Evolutionary conservation across 495 filamentous ascomycete genomes (phyloP), one percentile per base, ranked within the genome.

Genomic region (Aspergillus bridgeri): DNA sequence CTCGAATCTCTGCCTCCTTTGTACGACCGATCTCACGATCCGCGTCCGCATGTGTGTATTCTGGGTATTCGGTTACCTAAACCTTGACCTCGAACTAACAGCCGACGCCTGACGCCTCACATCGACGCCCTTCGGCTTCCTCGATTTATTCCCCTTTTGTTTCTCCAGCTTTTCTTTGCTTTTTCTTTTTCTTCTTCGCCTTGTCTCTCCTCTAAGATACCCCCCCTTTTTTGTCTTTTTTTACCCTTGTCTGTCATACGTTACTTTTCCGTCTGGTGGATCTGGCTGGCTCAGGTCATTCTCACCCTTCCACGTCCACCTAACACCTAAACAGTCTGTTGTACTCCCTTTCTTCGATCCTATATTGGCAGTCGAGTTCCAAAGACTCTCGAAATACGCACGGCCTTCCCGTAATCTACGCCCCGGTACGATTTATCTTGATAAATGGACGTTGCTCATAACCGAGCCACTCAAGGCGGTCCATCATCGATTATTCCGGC

Each of bases 361-460:
- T 52, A 43, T 42, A 42, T 54, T 55, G 23, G 24, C 18, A 19
- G 43, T 50, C 18, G 49, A n/a, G 45, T 42, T 42, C 43, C 19
- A n/a, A 23, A 21, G 22, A 29, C 33, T 43, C 29, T 15, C 17
- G 21, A 45, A 25, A 1, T 22, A 4, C 23, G 27, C n/a, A 21
- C 29, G 24, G n/a, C 21, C 43, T 13, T 47, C 42, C 21, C 50
- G 50, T 42, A 59, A 23, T 5, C 53, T 19, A 60, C 53, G 11
- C 21, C 8, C 18, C 25, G 51, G 42, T 21, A 54, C 18, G 33
- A 44, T 45, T 51, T 51, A 23, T 55, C n/a, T 46, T 48, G 46
- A 57, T 70, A 65, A 56, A 68, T 74, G 69, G 69, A 72, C 60
- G 3, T 54, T 57, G 42, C 47, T 57, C 47, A 23, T 43, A 25